Base-by-base conservation (phyloP, 2,329 filamentous ascomycete genomes). In the Harringtonia lauricola region DNA sequence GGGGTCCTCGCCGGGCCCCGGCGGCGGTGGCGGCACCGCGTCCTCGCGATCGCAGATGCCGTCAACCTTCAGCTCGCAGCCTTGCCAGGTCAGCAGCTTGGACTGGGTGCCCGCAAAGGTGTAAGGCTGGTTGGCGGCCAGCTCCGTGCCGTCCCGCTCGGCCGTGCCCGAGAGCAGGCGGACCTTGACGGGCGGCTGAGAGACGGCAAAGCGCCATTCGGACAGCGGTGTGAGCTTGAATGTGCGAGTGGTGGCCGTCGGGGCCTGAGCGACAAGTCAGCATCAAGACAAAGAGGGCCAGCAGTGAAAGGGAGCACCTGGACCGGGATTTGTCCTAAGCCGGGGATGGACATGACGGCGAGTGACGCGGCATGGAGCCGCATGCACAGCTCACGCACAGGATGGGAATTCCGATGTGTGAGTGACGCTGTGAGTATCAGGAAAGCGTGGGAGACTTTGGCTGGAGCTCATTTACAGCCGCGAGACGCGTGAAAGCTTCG, bases 61-160 rank as follows among this genome's bases (percentile, higher is more conserved):
- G 36, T 72, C 77, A 47, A 95, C 71, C 61, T 95, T 86, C 48
- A 98, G 67, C 42, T 79, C 79, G 64, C 88, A 95, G 54, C 92
- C 90, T 57, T 90, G 80, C 83, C 87, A 95, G 41, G 89, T 94
- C 61, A 86, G 86, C 56, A 98, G 83, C 48, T 90, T 89, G 46
- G 85, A 84, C 66, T 94, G 94, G 52, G 76, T 76, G 44, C 86
- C 85, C 37, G 76, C 74, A 62, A 98, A 90, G 28, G 72, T 81
- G 66, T 96, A 96, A 10, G 76, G 72, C 41, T 83, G 83, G 45
- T 83, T 83, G 10, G 77, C 73, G 12, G 88, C 88, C 36, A 98
- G 82, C 65, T 98, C 92, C 44, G 90, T 89, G 58, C 92, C 92
- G 59, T 96, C 95, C 57, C 94, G 79, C 63, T 98, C 92, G 39